These are phyloP conservation scores for Yamadazyma akitaensis DNA, from an alignment of 805 yeast genomes.

Conservation along the genomic window DNA sequence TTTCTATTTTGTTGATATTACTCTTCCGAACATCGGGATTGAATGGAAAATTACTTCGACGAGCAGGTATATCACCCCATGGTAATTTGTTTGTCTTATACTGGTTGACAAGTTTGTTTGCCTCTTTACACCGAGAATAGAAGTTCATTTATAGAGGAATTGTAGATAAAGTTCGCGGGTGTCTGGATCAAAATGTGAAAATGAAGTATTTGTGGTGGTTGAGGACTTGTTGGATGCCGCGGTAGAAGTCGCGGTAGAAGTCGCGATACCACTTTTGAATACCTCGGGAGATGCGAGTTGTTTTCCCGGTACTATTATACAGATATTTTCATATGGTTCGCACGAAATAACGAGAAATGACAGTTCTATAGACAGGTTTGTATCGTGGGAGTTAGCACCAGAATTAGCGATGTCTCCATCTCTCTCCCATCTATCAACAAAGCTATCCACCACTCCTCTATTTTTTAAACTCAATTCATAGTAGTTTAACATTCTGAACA, in stretches of 20 bases:
- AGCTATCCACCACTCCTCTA: conserved; percentile 31
- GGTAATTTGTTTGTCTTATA: conserved; percentile 30
- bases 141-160: conserved; percentile 45
- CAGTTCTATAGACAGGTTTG: conserved; percentile 31
- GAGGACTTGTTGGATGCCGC: not conserved
- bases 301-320: conserved; percentile 69
- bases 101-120: conserved; percentile 29
- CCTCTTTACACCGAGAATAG: conserved; percentile 25
- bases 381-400: conserved; percentile 10
- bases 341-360: conserved; percentile 81
- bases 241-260: not conserved
- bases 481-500: conserved; percentile 72
- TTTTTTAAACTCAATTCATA: conserved; percentile 55
- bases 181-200: conserved; percentile 76
- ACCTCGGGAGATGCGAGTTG: not conserved
- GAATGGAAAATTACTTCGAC: not conserved
- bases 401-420: conserved; percentile 13
- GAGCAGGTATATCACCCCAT: not conserved
- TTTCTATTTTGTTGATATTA: conserved; percentile 26
- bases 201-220: conserved; percentile 32
- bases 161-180: conserved; percentile 68
- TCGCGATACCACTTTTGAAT: not conserved
- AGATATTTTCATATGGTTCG: conserved; percentile 85
- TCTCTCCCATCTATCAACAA: conserved; percentile 13
- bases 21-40: conserved; percentile 3